These are phyloP conservation scores for Suhomyces kunorum DNA, from an alignment of 1,139 yeast genomes.

Conservation along the genomic window DNA sequence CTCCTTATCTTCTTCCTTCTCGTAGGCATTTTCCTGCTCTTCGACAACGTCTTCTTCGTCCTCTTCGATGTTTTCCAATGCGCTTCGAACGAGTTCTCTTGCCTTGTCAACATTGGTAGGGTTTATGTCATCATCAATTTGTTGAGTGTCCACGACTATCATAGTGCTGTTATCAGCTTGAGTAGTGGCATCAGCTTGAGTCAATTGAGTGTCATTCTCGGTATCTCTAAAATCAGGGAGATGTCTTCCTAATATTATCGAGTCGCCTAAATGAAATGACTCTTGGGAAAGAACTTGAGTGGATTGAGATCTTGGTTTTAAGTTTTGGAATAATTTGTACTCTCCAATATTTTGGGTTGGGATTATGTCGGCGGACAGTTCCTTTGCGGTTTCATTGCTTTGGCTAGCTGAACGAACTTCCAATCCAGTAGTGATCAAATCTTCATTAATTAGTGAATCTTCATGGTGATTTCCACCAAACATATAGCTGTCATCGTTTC, in stretches of 20 bases:
- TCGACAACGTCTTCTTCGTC: slow-evolving; percentile 13
- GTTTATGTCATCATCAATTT: slow-evolving; percentile 20
- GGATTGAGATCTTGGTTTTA: slow-evolving; percentile 25
- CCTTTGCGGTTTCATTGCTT: neutral
- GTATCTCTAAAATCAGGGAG: slow-evolving; percentile 29
- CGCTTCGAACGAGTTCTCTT: slow-evolving; percentile 20
- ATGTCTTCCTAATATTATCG: slow-evolving; percentile 11
- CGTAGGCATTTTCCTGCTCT: slow-evolving; percentile 26
- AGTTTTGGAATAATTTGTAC: slow-evolving; percentile 32
- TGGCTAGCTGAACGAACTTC: slow-evolving; percentile 11
- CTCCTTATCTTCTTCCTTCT: slow-evolving; percentile 28
- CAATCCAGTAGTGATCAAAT: slow-evolving; percentile 20
- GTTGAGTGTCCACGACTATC: slow-evolving; percentile 14
- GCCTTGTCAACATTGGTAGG: slow-evolving; percentile 32
- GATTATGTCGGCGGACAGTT: slow-evolving; percentile 7
- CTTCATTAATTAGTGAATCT: slow-evolving; percentile 18
- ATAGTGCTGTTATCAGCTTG: slow-evolving; percentile 16
- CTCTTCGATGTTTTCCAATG: slow-evolving; percentile 16
- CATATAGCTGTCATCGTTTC: slow-evolving; percentile 39
- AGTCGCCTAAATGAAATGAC: slow-evolving; percentile 6
- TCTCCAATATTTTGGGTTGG: slow-evolving; percentile 3
- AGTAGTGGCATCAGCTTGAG: slow-evolving; percentile 12
- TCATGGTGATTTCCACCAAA: slow-evolving; percentile 29
- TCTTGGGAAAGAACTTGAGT: slow-evolving; percentile 14
- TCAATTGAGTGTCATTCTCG: slow-evolving; percentile 12